Conservation (phyloP, 805 yeast species). For the Novakomyces olei region DNA sequence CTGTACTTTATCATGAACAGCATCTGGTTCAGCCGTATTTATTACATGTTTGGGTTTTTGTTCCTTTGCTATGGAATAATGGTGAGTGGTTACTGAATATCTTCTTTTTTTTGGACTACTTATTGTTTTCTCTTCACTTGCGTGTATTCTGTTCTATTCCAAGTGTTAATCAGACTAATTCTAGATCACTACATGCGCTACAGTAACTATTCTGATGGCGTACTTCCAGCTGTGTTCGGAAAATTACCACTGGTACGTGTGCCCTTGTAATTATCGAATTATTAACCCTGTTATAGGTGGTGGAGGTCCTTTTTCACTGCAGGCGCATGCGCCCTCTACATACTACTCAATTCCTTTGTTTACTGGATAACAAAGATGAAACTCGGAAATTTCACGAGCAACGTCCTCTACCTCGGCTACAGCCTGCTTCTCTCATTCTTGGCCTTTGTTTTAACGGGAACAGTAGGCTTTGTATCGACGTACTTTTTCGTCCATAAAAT, state of each 20-base stretch:
- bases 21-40: conserved; percentile 80
- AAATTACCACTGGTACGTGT: conserved; percentile 90
- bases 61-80: conserved; percentile 71
- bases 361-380: conserved; percentile 27
- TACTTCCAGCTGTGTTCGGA: conserved; percentile 76
- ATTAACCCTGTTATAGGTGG: too few relatives aligned
- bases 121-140: too few relatives aligned
- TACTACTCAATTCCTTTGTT: conserved; percentile 61
- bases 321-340: conserved; percentile 72
- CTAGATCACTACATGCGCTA: conserved; percentile 42
- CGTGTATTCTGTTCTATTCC: too few relatives aligned
- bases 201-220: conserved; percentile 57
- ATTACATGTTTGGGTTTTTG: conserved; percentile 93
- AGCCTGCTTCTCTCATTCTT: conserved; percentile 45
- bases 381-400: conserved; percentile 46
- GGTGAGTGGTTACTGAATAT: too few relatives aligned
- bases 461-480: conserved; percentile 62
- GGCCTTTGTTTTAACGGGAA: conserved; percentile 65
- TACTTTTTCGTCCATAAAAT: conserved; percentile 56
- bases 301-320: conserved; percentile 79
- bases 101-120: too few relatives aligned
- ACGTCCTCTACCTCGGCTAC: conserved; percentile 66
- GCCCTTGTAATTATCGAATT: too few relatives aligned
- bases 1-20: conserved; percentile 80
- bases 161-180: not conserved